Percentiles rank a stretch among this genome's conserved stretches.
Conservation (phyloP, 208 protist species). For the Leishmania martiniquensis region DNA sequence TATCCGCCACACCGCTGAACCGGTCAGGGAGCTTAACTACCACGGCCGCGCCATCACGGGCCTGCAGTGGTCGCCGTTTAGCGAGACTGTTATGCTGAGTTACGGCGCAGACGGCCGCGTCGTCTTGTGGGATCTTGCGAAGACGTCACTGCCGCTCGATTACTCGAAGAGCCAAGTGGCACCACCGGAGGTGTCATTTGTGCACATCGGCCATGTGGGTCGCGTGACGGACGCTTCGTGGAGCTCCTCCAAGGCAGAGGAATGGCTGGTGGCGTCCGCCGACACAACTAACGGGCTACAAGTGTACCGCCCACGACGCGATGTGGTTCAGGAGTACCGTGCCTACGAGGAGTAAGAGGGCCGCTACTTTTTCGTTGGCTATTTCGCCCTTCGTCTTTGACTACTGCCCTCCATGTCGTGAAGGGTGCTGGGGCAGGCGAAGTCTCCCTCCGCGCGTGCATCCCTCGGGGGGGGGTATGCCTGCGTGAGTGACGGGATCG, state of each 20-base stretch:
- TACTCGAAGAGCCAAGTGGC: conserved; percentile 53
- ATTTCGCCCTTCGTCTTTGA: neutral
- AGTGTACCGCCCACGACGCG: conserved; percentile 52
- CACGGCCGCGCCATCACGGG: conserved; percentile 50
- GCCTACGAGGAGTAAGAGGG: conserved; percentile 7
- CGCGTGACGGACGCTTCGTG: conserved; percentile 95
- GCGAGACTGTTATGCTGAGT: conserved; percentile 46
- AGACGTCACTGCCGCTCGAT: conserved; percentile 37
- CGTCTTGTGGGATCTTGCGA: conserved; percentile 56
- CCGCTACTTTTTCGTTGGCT: too few species aligned
- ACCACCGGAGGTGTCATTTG: conserved; percentile 85
- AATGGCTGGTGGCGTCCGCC: conserved; percentile 93
- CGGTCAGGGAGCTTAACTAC: conserved; percentile 39
- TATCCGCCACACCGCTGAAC: conserved; percentile 38
- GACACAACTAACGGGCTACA: conserved; percentile 98
- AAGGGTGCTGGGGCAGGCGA: neutral
- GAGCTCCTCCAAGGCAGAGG: conserved; percentile 80
- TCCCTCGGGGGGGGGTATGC: neutral
- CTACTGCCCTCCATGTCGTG: neutral
- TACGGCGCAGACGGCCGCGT: conserved; percentile 58
- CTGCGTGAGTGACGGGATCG: neutral
- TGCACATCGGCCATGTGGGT: conserved; percentile 97
- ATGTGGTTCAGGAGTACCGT: conserved; percentile 50
- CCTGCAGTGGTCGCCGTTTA: conserved; percentile 61
- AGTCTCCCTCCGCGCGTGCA: neutral